phyloP scores from a whole-genome alignment of 2,329 filamentous ascomycete species.

The Aspergillus sp. region DNA sequence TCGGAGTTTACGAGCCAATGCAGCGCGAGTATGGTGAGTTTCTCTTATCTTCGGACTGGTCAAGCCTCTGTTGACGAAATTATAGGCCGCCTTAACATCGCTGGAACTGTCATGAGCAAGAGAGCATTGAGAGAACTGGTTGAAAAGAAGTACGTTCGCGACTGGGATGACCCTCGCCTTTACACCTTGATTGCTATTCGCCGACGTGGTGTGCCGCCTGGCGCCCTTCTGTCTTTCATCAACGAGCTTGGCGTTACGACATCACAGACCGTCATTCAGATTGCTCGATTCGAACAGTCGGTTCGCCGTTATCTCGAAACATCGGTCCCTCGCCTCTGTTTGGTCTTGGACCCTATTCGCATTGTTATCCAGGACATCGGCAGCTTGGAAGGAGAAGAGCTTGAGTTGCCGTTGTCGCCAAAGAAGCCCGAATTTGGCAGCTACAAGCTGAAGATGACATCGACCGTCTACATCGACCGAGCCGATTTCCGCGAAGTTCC shows the following conservation, averaged over 20 bases:
- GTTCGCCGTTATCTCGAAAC: slow-evolving; percentile 82
- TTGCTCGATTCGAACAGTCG: slow-evolving; percentile 76
- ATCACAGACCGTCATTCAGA: slow-evolving; percentile 71
- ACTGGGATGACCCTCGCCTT: slow-evolving; percentile 86
- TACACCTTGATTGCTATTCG: slow-evolving; percentile 83
- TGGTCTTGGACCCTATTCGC: slow-evolving; percentile 79
- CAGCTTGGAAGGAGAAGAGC: slow-evolving; percentile 60
- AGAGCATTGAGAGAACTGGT: slow-evolving; percentile 77
- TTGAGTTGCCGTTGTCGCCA: slow-evolving; percentile 71
- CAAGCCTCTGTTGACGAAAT: too few species aligned
- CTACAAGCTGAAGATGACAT: slow-evolving; percentile 15
- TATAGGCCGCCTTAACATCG: slow-evolving; percentile 72
- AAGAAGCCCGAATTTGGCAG: slow-evolving; percentile 59
- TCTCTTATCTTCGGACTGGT: too few species aligned
- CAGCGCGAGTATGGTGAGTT: slow-evolving; percentile 88
- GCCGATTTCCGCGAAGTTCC: slow-evolving; percentile 72
- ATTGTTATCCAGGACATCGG: slow-evolving; percentile 76
- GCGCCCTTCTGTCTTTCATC: slow-evolving; percentile 83
- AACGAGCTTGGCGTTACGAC: slow-evolving; percentile 90
- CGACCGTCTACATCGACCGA: slow-evolving; percentile 76
- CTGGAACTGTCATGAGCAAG: slow-evolving; percentile 83
- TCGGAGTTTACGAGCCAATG: slow-evolving; percentile 87
- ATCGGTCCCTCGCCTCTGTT: slow-evolving; percentile 82
- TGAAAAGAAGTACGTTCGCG: slow-evolving; percentile 69
- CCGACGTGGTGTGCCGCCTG: slow-evolving; percentile 79